These are phyloP conservation scores for Calocera cornea DNA, from an alignment of 768 basidiomycete genomes.

Conservation along the genomic window DNA sequence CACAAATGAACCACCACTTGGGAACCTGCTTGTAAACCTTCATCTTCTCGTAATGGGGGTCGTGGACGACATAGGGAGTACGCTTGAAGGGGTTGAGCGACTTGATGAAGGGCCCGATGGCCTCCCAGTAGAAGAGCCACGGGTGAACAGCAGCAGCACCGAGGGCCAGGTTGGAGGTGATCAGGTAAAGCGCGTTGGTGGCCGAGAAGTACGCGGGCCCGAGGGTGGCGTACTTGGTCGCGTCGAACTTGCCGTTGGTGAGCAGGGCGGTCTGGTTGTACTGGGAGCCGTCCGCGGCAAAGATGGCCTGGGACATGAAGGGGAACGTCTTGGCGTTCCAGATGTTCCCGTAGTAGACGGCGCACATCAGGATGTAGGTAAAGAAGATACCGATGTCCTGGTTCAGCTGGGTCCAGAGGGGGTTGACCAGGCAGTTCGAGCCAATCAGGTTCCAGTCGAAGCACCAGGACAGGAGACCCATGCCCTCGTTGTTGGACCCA, in stretches of 20 bases:
- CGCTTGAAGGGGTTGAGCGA: conserved; percentile 12
- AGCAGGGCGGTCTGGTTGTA: conserved; percentile 19
- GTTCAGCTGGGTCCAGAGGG: conserved; percentile 20
- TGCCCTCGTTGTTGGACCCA: conserved; percentile 28
- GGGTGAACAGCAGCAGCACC: conserved; percentile 20
- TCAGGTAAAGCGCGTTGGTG: conserved; percentile 15
- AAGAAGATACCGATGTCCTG: conserved; percentile 14
- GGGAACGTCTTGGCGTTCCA: conserved; percentile 24
- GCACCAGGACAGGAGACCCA: conserved; percentile 17
- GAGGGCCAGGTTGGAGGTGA: conserved; percentile 18
- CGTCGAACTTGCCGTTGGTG: conserved; percentile 16
- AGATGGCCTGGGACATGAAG: conserved; percentile 22
- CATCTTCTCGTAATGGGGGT: conserved; percentile 14
- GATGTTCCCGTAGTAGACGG: conserved; percentile 16
- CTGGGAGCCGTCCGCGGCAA: conserved; percentile 16
- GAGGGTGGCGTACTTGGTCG: conserved; percentile 12
- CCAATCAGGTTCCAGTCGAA: conserved; percentile 15
- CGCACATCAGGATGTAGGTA: conserved; percentile 18
- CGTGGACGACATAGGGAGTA: conserved; percentile 9
- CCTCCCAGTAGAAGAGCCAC: conserved; percentile 12
- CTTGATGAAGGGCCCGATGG: conserved; percentile 12
- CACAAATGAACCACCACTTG: conserved; percentile 17
- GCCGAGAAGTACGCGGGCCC: conserved; percentile 15
- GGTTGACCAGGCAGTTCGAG: conserved; percentile 20
- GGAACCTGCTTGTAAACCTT: conserved; percentile 15